Evolutionary conservation across 1,139 yeast genomes (phyloP).

Genomic region (Protomyces inundatus): DNA sequence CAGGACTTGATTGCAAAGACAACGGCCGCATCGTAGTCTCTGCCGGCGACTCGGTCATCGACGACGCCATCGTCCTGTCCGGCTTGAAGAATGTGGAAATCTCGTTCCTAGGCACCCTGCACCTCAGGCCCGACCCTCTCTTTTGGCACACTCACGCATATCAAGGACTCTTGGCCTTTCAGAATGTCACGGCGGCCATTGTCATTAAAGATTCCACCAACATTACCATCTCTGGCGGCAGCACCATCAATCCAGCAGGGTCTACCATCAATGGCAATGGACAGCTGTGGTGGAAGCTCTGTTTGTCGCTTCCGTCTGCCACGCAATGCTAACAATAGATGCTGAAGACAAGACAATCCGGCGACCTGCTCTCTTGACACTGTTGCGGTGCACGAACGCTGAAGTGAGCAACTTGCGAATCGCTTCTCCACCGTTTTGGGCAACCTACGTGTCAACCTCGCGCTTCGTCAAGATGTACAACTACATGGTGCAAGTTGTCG

Average conservation of each 20-base stretch:
- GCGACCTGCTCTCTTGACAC: neutral
- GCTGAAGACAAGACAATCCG: neutral
- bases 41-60: slow-evolving; percentile 6
- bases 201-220: neutral
- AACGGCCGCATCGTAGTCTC: neutral
- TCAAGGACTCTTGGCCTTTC: neutral
- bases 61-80: slow-evolving; percentile 2
- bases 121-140: slow-evolving; percentile 1
- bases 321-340: too few species aligned
- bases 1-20: neutral
- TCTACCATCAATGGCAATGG: slow-evolving; percentile 4
- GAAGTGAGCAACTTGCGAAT: neutral
- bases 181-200: neutral
- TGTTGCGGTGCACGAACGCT: neutral
- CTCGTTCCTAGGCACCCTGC: slow-evolving; percentile 3
- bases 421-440: neutral
- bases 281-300: neutral
- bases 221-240: too few species aligned
- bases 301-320: too few species aligned
- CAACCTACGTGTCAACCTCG: neutral
- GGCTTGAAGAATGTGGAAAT: slow-evolving; percentile 4
- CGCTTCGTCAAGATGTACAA: neutral
- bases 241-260: neutral
- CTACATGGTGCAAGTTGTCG: neutral
- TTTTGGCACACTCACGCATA: slow-evolving; percentile 1